Evolutionary conservation across 257 asterid species (phyloP).

Genomic region (Osmanthus fragrans): DNA sequence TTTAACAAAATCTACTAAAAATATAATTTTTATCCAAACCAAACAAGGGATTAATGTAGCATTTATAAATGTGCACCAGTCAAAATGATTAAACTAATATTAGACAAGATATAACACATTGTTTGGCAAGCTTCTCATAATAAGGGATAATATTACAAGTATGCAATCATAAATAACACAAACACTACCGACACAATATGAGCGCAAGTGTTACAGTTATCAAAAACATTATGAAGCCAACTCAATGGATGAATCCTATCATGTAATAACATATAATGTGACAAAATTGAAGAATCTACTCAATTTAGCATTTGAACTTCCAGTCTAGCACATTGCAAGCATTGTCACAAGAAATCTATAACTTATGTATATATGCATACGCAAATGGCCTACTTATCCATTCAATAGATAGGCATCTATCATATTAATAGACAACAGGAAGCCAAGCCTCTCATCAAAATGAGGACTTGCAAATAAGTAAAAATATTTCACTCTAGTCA

Average conservation of each 20-base stretch:
- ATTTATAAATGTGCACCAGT: background rate
- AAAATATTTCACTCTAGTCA: background rate
- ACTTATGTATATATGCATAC: no score
- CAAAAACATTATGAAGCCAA: background rate
- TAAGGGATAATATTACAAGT: background rate
- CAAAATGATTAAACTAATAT: background rate
- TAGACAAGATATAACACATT: background rate
- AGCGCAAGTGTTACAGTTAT: background rate
- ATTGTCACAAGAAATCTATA: background rate
- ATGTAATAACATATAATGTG: background rate
- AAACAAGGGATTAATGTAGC: background rate
- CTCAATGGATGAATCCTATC: background rate
- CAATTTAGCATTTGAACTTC: background rate
- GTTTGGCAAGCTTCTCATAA: background rate
- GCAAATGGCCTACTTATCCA: background rate
- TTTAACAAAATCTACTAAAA: no score
- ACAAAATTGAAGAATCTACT: no score
- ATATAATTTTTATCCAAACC: no score
- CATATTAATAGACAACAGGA: no score
- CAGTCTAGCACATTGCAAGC: background rate
- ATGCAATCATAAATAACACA: background rate
- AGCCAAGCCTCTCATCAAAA: background rate
- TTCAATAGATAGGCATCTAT: background rate
- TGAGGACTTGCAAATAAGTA: background rate
- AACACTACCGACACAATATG: background rate